These are phyloP conservation scores for Solanum appendiculatum DNA, from an alignment of 257 asterid species.

Conservation along the genomic window DNA sequence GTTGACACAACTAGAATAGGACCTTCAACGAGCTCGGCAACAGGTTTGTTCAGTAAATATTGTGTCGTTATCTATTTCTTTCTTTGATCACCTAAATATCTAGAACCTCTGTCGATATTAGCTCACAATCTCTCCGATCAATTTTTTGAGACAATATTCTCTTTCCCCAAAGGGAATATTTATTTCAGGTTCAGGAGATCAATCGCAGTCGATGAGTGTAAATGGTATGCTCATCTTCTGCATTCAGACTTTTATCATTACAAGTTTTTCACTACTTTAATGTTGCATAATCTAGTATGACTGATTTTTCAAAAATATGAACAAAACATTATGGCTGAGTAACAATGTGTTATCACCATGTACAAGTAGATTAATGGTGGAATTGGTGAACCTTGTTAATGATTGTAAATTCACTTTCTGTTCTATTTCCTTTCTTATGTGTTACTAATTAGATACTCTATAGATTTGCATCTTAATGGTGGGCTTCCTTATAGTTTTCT, in stretches of 20 bases:
- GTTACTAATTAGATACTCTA: background rate
- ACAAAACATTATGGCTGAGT: background rate
- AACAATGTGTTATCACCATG: background rate
- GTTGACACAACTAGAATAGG: slow-evolving; percentile 96
- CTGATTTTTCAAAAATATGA: background rate
- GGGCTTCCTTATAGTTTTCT: background rate
- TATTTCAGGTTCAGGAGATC: slow-evolving; percentile 94
- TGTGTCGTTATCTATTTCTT: background rate
- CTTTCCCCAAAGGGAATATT: slow-evolving; percentile 63
- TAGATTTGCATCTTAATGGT: background rate
- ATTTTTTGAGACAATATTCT: slow-evolving; percentile 3
- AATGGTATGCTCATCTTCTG: slow-evolving; percentile 50
- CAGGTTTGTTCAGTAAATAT: slow-evolving; percentile 40
- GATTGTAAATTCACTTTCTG: background rate
- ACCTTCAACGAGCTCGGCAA: slow-evolving; percentile 96
- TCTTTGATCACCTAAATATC: background rate
- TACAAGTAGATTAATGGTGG: background rate
- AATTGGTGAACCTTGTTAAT: background rate
- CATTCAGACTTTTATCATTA: slow-evolving; percentile 7
- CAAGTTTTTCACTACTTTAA: background rate
- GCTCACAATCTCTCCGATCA: background rate
- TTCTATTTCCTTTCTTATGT: background rate
- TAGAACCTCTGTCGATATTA: background rate
- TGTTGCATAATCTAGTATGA: background rate
- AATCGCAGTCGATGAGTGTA: slow-evolving; percentile 79